Conservation (phyloP, 108 stramenopile species). For the Licmophora abbreviata region DNA sequence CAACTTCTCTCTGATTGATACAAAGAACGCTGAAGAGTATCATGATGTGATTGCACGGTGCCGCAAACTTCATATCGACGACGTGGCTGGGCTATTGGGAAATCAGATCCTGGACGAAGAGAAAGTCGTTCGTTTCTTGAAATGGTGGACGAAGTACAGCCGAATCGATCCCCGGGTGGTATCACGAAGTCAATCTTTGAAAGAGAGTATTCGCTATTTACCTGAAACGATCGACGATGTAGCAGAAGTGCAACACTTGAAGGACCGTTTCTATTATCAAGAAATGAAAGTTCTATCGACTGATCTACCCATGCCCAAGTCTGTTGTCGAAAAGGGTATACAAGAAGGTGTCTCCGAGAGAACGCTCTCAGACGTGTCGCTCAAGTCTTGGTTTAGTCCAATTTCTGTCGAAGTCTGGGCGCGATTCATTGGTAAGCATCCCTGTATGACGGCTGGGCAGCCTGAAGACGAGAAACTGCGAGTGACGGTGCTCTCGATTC, state of each 20-base stretch:
- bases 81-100: constrained; percentile 30
- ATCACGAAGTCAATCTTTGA: constrained; percentile 24
- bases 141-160: constrained; percentile 62
- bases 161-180: constrained; percentile 24
- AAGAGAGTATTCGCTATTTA: constrained; percentile 39
- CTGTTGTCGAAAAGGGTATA: constrained; percentile 30
- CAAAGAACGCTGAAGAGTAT: constrained; percentile 55
- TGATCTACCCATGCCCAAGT: constrained; percentile 63
- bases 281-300: constrained; percentile 18
- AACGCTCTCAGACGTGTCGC: constrained; percentile 30
- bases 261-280: constrained; percentile 48
- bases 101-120: constrained; percentile 31
- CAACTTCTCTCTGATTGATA: constrained; percentile 5
- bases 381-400: constrained; percentile 42
- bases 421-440: constrained; percentile 41
- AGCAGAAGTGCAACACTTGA: constrained; percentile 18
- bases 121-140: constrained; percentile 36
- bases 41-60: constrained; percentile 60
- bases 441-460: constrained; percentile 37
- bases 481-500: constrained; percentile 24
- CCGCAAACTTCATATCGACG: constrained; percentile 33
- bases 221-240: constrained; percentile 13
- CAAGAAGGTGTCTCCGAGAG: constrained; percentile 29
- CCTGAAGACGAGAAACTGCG: constrained; percentile 35
- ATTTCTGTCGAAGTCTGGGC: constrained; percentile 64